Evolutionary conservation across 2,329 filamentous ascomycete genomes (phyloP).

Genomic region (Paecilomyces sp.): DNA sequence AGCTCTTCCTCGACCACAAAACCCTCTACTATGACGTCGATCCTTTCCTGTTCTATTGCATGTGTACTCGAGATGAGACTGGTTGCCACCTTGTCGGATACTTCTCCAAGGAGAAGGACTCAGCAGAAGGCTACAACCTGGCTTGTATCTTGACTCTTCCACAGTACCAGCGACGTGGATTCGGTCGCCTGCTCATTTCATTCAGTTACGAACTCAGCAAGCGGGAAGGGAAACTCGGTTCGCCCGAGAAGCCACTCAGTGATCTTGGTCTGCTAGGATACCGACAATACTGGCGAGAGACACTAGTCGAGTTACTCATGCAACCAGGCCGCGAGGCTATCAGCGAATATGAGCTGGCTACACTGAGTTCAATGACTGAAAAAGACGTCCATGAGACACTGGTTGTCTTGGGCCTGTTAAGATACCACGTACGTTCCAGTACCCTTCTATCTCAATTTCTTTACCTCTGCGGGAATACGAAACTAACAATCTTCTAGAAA

Average conservation of each 20-base stretch:
- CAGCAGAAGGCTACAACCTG: conserved; percentile 92
- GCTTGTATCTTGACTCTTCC: conserved; percentile 95
- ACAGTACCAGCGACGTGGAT: conserved; percentile 92
- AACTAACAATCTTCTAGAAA: conserved; percentile 44
- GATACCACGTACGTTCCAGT: conserved; percentile 60
- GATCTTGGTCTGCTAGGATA: conserved; percentile 91
- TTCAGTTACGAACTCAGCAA: conserved; percentile 97
- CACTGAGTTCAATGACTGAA: conserved; percentile 84
- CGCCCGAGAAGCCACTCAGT: conserved; percentile 91
- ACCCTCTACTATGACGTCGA: conserved; percentile 98
- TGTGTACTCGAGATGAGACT: conserved; percentile 85
- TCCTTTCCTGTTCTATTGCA: conserved; percentile 93
- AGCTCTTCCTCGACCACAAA: conserved; percentile 96
- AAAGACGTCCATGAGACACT: conserved; percentile 93
- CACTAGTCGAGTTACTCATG: conserved; percentile 79
- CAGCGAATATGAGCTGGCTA: conserved; percentile 79
- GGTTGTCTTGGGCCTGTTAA: conserved; percentile 88
- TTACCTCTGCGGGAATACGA: background rate
- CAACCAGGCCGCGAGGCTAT: conserved; percentile 58
- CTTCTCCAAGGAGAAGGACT: conserved; percentile 98
- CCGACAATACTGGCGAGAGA: conserved; percentile 95
- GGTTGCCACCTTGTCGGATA: conserved; percentile 99
- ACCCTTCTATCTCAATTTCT: background rate
- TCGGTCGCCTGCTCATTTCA: conserved; percentile 86
- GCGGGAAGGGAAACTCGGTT: conserved; percentile 89